phyloP scores from a whole-genome alignment of 345 rosid species.

The Hirschfeldia incana region DNA sequence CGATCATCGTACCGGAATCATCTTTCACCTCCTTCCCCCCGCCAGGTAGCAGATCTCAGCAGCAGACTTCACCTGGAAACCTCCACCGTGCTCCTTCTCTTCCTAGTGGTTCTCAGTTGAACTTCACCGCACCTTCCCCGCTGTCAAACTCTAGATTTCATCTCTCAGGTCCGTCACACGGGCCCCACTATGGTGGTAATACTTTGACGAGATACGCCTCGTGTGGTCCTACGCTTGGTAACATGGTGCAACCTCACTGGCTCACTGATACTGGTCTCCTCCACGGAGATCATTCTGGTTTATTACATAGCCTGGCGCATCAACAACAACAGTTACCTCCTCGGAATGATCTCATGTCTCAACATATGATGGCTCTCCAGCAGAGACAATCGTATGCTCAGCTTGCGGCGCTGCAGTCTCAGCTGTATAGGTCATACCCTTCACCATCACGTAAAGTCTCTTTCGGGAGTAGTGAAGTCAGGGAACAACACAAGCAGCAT shows the following conservation, averaged over 20 bases:
- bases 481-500: conserved; percentile 75
- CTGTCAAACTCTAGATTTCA: conserved; percentile 60
- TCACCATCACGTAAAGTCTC: conserved; percentile 61
- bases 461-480: conserved; percentile 57
- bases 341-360: conserved; percentile 59
- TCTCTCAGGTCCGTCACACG: conserved; percentile 62
- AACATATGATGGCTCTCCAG: conserved; percentile 59
- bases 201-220: conserved; percentile 62
- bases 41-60: conserved; percentile 68
- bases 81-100: conserved; percentile 52
- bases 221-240: conserved; percentile 71
- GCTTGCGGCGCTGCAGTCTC: conserved; percentile 72
- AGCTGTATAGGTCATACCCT: conserved; percentile 58
- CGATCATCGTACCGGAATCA: conserved; percentile 64
- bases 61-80: conserved; percentile 57
- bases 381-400: conserved; percentile 74
- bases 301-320: conserved; percentile 64
- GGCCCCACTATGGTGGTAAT: conserved; percentile 67
- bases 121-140: conserved; percentile 59
- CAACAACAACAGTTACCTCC: conserved; percentile 56
- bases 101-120: conserved; percentile 54
- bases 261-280: conserved; percentile 68
- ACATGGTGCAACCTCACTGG: conserved; percentile 81
- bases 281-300: conserved; percentile 74
- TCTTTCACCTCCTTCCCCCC: conserved; percentile 85